These are phyloP conservation scores for Colletotrichum musicola DNA, from an alignment of 2,329 filamentous ascomycete genomes.

Conservation along the genomic window DNA sequence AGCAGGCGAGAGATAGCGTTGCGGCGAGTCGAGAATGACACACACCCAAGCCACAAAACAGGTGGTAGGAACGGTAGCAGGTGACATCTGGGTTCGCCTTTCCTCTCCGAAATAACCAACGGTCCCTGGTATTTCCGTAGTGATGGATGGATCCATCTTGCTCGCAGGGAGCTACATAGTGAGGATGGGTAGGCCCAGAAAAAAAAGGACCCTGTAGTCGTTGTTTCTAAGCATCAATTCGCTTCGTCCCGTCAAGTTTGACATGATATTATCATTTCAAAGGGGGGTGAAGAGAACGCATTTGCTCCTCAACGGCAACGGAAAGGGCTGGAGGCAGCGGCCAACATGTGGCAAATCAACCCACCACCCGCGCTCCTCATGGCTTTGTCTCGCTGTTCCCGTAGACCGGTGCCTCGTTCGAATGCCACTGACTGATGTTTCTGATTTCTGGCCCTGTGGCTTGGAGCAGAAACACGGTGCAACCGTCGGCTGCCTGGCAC, in stretches of 20 bases:
- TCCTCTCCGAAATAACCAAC: too few relatives aligned
- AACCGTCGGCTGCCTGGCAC: neutral
- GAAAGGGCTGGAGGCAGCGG: slow-evolving; percentile 18
- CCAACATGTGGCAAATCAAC: slow-evolving; percentile 26
- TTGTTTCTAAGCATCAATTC: slow-evolving; percentile 7
- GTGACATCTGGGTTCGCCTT: too few relatives aligned
- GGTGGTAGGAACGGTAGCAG: neutral
- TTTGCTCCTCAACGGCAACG: slow-evolving; percentile 21
- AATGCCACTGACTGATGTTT: slow-evolving; percentile 27
- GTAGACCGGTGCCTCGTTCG: slow-evolving; percentile 17
- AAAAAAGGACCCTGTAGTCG: neutral
- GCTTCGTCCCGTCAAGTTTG: neutral
- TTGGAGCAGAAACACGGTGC: slow-evolving; percentile 24
- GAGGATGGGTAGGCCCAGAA: too few relatives aligned
- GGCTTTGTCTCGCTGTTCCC: slow-evolving; percentile 37
- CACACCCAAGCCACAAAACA: neutral
- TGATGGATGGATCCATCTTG: too few relatives aligned
- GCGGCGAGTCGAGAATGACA: neutral
- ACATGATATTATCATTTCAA: neutral
- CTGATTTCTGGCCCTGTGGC: slow-evolving; percentile 15
- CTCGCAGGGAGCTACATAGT: too few relatives aligned
- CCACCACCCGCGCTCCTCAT: neutral
- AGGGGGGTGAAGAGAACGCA: slow-evolving; percentile 8
- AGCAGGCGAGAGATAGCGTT: neutral
- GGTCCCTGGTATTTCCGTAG: slow-evolving; percentile 18